Conservation (phyloP, 2,329 filamentous ascomycete species). For the Tympanopsis confertula region DNA sequence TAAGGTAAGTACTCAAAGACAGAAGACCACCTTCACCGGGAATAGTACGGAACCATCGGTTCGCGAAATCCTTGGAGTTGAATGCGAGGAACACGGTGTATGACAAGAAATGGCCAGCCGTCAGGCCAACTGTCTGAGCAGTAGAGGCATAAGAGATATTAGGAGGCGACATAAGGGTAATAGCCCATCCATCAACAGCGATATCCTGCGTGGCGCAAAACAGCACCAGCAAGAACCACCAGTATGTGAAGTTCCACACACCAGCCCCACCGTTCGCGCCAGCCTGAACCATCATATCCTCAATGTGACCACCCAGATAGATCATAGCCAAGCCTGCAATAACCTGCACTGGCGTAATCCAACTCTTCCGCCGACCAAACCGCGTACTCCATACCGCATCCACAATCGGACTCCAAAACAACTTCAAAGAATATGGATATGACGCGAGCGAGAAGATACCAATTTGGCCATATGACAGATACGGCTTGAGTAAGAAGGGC, state of each 20-base stretch:
- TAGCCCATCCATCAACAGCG: constrained; percentile 93
- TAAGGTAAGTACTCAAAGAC: constrained; percentile 78
- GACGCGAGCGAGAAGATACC: constrained; percentile 90
- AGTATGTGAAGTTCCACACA: constrained; percentile 86
- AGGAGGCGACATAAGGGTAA: constrained; percentile 78
- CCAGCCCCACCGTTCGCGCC: constrained; percentile 64
- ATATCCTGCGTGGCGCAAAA: constrained; percentile 99
- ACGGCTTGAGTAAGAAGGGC: constrained; percentile 87
- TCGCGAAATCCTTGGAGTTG: constrained; percentile 89
- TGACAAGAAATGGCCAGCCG: constrained; percentile 89
- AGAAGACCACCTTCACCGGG: constrained; percentile 68
- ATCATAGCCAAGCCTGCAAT: constrained; percentile 89
- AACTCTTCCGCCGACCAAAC: constrained; percentile 86
- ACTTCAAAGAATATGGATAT: constrained; percentile 91
- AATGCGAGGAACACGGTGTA: constrained; percentile 96
- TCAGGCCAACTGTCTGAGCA: constrained; percentile 90
- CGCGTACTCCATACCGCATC: constrained; percentile 86
- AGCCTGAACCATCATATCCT: constrained; percentile 61
- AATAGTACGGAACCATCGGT: constrained; percentile 74
- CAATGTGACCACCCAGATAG: constrained; percentile 65
- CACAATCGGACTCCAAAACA: constrained; percentile 95
- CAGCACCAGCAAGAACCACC: constrained; percentile 97
- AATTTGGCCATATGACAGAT: constrained; percentile 90
- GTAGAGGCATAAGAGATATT: constrained; percentile 97
- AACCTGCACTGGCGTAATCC: constrained; percentile 93